Percentiles rank a stretch among this genome's conserved stretches.
Evolutionary conservation across 306 rosid species (phyloP).

Genomic region (Hippophae gyantsensis): DNA sequence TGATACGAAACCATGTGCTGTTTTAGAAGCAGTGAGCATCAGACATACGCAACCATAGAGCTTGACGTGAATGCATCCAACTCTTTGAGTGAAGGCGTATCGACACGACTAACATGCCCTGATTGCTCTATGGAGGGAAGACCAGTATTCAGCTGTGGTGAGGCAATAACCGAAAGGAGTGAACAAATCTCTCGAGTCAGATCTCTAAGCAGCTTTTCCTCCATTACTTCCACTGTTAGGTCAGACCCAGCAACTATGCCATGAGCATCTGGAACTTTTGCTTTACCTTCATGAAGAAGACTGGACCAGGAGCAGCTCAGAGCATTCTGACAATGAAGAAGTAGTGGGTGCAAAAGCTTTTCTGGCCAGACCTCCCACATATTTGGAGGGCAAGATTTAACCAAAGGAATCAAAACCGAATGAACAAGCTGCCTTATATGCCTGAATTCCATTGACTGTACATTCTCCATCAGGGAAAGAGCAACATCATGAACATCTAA

Average conservation of each 20-base stretch:
- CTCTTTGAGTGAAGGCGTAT: slow-evolving; percentile 52
- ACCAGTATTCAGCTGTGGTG: slow-evolving; percentile 58
- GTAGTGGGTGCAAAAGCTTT: slow-evolving; percentile 71
- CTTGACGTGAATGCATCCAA: slow-evolving; percentile 55
- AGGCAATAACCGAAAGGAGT: slow-evolving; percentile 64
- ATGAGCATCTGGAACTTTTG: slow-evolving; percentile 75
- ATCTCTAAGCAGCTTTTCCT: slow-evolving; percentile 81
- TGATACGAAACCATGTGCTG: slow-evolving; percentile 13
- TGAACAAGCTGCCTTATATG: slow-evolving; percentile 87
- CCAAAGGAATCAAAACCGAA: slow-evolving; percentile 69
- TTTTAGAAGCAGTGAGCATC: background rate
- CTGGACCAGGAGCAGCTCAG: slow-evolving; percentile 77
- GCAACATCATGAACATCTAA: slow-evolving; percentile 59
- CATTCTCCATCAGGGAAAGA: slow-evolving; percentile 75
- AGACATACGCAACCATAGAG: slow-evolving; percentile 86
- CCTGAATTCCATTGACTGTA: slow-evolving; percentile 95
- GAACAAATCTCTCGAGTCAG: slow-evolving; percentile 78
- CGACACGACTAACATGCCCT: slow-evolving; percentile 62
- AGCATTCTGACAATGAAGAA: slow-evolving; percentile 58
- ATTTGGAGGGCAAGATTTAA: slow-evolving; percentile 66
- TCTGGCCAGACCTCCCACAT: slow-evolving; percentile 91
- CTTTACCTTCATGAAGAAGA: slow-evolving; percentile 82
- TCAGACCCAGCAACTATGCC: slow-evolving; percentile 66
- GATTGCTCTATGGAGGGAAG: slow-evolving; percentile 83
- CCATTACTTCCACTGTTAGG: slow-evolving; percentile 89